A percentile compares a stretch with the other conserved stretches of the same genome.
These are phyloP conservation scores for Aplosporella prunicola DNA, from an alignment of 2,329 filamentous ascomycete species.

Conservation along the genomic window DNA sequence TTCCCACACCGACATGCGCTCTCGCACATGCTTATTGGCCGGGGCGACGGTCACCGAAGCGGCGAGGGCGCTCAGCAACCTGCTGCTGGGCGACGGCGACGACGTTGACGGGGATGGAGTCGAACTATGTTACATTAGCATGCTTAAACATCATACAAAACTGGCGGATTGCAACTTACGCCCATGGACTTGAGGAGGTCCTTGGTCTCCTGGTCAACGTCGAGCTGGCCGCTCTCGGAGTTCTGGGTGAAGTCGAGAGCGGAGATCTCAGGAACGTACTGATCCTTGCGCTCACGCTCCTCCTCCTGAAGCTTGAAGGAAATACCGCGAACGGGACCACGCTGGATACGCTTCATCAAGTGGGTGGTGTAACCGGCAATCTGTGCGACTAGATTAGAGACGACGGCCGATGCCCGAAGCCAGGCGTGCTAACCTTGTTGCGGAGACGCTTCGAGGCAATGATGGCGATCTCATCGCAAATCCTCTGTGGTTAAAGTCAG, in stretches of 20 bases:
- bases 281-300: constrained; percentile 99
- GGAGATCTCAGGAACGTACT: constrained; percentile 98
- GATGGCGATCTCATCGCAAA: constrained; percentile 99
- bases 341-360: constrained; percentile 99
- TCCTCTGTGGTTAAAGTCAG: constrained; percentile 39
- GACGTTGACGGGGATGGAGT: constrained; percentile 94
- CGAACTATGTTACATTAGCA: constrained; percentile 57
- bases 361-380: constrained; percentile 90
- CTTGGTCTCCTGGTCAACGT: constrained; percentile 96
- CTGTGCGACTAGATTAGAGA: constrained; percentile 80
- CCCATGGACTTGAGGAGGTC: constrained; percentile 97
- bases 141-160: constrained; percentile 2
- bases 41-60: constrained; percentile 58
- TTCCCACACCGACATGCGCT: constrained; percentile 8
- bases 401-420: not conserved
- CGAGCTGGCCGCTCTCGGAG: constrained; percentile 84
- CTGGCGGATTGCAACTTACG: constrained; percentile 52
- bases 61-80: constrained; percentile 68
- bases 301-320: constrained; percentile 99
- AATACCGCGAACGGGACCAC: constrained; percentile 97
- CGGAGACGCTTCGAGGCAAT: constrained; percentile 97
- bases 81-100: constrained; percentile 84
- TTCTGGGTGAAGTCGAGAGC: constrained; percentile 97
- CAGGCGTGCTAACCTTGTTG: constrained; percentile 71
- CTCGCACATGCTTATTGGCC: constrained; percentile 19